A percentile compares a stretch with the other conserved stretches of the same genome.
Evolutionary conservation across 2,329 filamentous ascomycete species (phyloP).

Genomic region (Knoxdaviesia proteae): DNA sequence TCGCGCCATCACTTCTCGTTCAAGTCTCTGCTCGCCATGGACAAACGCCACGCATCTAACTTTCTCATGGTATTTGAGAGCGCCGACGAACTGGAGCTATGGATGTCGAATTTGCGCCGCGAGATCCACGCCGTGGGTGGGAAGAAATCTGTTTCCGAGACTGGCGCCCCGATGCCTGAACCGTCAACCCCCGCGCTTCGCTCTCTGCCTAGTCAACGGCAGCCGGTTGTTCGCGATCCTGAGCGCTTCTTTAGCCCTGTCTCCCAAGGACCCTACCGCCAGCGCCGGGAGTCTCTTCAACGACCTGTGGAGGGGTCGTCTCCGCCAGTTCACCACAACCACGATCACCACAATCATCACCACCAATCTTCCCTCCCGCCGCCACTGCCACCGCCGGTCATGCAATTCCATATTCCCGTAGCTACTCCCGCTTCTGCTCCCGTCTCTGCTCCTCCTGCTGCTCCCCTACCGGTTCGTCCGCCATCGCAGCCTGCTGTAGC

Average conservation of each 20-base stretch:
- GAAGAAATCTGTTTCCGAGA: slow-evolving; percentile 40
- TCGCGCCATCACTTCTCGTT: slow-evolving; percentile 39
- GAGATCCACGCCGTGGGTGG: slow-evolving; percentile 54
- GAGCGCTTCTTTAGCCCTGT: slow-evolving; percentile 19
- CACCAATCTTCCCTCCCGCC: too few relatives aligned
- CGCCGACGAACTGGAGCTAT: slow-evolving; percentile 54
- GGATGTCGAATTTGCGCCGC: slow-evolving; percentile 46
- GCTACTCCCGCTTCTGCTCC: too few relatives aligned
- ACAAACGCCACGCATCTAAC: slow-evolving; percentile 37
- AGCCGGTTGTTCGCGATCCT: slow-evolving; percentile 24
- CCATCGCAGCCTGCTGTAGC: too few relatives aligned
- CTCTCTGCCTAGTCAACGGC: slow-evolving; percentile 22
- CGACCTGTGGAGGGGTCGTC: too few relatives aligned
- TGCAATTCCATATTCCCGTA: slow-evolving; percentile 3
- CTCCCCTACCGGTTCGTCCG: too few relatives aligned
- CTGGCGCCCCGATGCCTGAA: slow-evolving; percentile 25
- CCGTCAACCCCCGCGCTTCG: slow-evolving; percentile 9
- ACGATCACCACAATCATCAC: too few relatives aligned
- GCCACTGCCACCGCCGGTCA: slow-evolving; percentile 4
- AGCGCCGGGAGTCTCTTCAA: too few relatives aligned
- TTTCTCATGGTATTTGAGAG: slow-evolving; percentile 54
- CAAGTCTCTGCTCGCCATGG: slow-evolving; percentile 14
- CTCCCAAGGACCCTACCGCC: too few relatives aligned
- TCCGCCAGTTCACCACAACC: too few relatives aligned
- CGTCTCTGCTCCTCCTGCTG: too few relatives aligned